Evolutionary conservation across 202 grass and related monocot genomes (phyloP), one percentile per base, ranked within the genome.

Genomic region (Schoenoplectus tabernaemontani): DNA sequence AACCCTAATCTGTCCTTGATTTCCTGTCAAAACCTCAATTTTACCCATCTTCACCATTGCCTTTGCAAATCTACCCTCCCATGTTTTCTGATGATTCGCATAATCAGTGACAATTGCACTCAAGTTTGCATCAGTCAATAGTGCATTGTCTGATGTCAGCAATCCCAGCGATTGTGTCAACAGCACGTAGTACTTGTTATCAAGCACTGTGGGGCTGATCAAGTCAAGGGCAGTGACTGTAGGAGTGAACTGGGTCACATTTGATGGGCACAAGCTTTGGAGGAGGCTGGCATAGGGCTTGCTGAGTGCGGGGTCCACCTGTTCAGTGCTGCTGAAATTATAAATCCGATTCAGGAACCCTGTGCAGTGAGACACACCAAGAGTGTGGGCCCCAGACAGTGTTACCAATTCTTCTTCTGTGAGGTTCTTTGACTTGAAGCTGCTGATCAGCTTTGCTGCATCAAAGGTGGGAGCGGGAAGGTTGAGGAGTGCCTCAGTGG

Each of bases 1-100:
- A 5, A 19, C 47, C 60, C 92, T 83, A 81, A 96, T 90, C 83
- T 96, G 83, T 0, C 92, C 87, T 15, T 90, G 82, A 1, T 82
- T 50, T 9, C 84, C 86, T 0, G 87, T 82, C 15, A 96, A 72
- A 69, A 88, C 83, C 2, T 44, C 50, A 23, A 92, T 86, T 61
- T 86, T 42, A 7, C 89, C 89, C 92, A 96, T 92, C 84, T 92
- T 90, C 60, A 90, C 3, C 89, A 96, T 92, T 22, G 89, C 85
- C 83, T 43, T 78, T 20, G 30, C 73, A 24, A 96, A 96, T 48
- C 46, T 84, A 12, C 48, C 7, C 57, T 57, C 57, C 51, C 71
- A 96, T 4, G 57, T 51, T 23, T 50, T 67, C 47, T 87, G 74
- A 57, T 77, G 75, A n/a, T 81, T 43, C 4, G 70, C 79, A 46